phyloP scores from a whole-genome alignment of 805 yeast species.

The Starmerella potacharoeniae region DNA sequence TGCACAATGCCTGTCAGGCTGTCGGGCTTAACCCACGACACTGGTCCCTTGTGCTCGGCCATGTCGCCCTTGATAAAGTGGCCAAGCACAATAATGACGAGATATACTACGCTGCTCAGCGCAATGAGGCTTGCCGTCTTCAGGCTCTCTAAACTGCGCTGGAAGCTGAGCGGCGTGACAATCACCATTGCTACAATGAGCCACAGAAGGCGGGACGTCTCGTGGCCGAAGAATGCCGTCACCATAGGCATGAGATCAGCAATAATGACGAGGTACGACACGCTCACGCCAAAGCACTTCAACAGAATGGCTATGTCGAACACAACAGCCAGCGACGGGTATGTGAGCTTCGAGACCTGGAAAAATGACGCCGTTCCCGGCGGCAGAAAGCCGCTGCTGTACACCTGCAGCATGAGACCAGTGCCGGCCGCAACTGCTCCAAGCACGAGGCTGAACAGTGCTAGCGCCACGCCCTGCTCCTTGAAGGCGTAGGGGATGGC shows the following conservation, averaged over 20 bases:
- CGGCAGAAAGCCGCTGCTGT: conserved; percentile 35
- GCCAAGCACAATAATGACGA: conserved; percentile 59
- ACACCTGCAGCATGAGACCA: conserved; percentile 36
- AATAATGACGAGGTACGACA: conserved; percentile 58
- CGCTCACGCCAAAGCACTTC: conserved; percentile 74
- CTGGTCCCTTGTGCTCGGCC: conserved; percentile 38
- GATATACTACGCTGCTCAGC: conserved; percentile 64
- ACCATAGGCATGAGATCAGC: conserved; percentile 63
- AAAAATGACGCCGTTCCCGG: conserved; percentile 58
- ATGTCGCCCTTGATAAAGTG: conserved; percentile 56
- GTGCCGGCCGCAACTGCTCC: conserved; percentile 56
- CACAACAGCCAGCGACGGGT: conserved; percentile 53
- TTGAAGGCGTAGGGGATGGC: conserved; percentile 63
- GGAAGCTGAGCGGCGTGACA: conserved; percentile 53
- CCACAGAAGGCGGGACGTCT: conserved; percentile 31
- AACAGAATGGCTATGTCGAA: conserved; percentile 65
- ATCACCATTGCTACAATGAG: conserved; percentile 28
- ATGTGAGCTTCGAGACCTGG: conserved; percentile 53
- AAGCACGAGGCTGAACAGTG: conserved; percentile 41
- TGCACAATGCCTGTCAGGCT: conserved; percentile 39
- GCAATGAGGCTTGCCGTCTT: conserved; percentile 80
- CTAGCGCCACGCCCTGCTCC: conserved; percentile 51
- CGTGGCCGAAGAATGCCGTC: conserved; percentile 33
- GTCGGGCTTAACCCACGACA: conserved; percentile 40
- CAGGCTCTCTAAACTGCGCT: conserved; percentile 66